Evolutionary conservation across 495 filamentous ascomycete genomes (phyloP).

Genomic region (Tuber aestivum): DNA sequence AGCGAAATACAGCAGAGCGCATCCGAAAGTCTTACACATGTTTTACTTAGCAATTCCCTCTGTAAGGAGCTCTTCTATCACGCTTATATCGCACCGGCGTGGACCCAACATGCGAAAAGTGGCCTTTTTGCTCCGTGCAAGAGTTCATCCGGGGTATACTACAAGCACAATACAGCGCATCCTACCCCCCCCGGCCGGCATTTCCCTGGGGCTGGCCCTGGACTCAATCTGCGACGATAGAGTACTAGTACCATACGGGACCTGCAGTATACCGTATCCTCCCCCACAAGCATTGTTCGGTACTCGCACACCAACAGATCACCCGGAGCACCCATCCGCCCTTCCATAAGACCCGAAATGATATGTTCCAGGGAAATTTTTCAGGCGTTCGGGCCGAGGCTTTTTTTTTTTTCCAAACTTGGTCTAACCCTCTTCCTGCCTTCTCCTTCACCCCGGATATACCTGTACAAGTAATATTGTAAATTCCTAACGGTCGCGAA

Average conservation of each 20-base stretch:
- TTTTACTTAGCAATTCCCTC: background rate
- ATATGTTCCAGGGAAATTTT: background rate
- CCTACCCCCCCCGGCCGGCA: background rate
- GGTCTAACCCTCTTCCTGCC: background rate
- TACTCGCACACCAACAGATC: background rate
- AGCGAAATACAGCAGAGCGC: background rate
- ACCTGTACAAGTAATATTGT: no score
- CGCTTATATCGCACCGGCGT: background rate
- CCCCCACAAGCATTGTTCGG: background rate
- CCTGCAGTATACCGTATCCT: no score
- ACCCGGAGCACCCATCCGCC: background rate
- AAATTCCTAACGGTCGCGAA: no score
- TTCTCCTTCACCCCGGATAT: background rate
- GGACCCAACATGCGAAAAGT: background rate
- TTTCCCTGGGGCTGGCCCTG: background rate
- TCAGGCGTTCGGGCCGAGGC: background rate
- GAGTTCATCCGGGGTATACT: background rate
- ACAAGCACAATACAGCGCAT: background rate
- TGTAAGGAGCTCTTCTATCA: background rate
- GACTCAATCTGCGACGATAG: background rate
- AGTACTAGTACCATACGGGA: background rate
- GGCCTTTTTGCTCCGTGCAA: background rate
- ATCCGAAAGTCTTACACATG: background rate
- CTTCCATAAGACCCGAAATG: background rate
- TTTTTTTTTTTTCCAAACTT: background rate